These are phyloP conservation scores for Neonectria punicea DNA, from an alignment of 2,329 filamentous ascomycete species.

Conservation along the genomic window DNA sequence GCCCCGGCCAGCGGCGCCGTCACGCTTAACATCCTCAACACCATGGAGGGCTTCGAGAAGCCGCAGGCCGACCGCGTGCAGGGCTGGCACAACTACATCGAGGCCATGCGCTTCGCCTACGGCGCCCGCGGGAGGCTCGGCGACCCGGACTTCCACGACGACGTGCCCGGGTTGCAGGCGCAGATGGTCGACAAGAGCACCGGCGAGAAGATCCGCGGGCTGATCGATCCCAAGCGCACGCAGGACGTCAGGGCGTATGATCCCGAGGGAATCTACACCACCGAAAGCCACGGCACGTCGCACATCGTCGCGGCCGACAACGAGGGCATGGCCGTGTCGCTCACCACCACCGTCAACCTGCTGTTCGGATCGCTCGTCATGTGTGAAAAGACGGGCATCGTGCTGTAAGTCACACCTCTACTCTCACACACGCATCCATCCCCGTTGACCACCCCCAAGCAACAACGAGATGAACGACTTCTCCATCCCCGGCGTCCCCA, in stretches of 20 bases:
- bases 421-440: slow-evolving; percentile 42
- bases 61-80: not conserved
- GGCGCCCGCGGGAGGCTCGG: slow-evolving; percentile 81
- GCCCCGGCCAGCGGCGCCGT: slow-evolving; percentile 85
- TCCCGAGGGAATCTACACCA: slow-evolving; percentile 71
- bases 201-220: slow-evolving; percentile 67
- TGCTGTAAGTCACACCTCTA: slow-evolving; percentile 66
- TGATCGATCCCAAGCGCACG: slow-evolving; percentile 78
- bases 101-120: slow-evolving; percentile 92
- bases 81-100: slow-evolving; percentile 80
- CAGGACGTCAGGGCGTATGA: slow-evolving; percentile 80
- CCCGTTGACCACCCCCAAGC: slow-evolving; percentile 32
- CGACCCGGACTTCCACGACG: slow-evolving; percentile 79
- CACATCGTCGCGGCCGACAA: slow-evolving; percentile 78
- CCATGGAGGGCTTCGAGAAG: slow-evolving; percentile 76
- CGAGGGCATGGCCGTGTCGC: slow-evolving; percentile 78
- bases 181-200: slow-evolving; percentile 72
- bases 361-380: slow-evolving; percentile 84
- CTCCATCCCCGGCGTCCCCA: slow-evolving; percentile 79
- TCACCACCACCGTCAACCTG: slow-evolving; percentile 90
- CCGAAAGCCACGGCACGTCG: slow-evolving; percentile 78
- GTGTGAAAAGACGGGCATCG: slow-evolving; percentile 83
- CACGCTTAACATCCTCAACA: slow-evolving; percentile 80
- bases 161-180: slow-evolving; percentile 71
- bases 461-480: slow-evolving; percentile 83